Conservation (phyloP, 2,329 filamentous ascomycete genomes). For the Cucurbitaria berberidis region DNA sequence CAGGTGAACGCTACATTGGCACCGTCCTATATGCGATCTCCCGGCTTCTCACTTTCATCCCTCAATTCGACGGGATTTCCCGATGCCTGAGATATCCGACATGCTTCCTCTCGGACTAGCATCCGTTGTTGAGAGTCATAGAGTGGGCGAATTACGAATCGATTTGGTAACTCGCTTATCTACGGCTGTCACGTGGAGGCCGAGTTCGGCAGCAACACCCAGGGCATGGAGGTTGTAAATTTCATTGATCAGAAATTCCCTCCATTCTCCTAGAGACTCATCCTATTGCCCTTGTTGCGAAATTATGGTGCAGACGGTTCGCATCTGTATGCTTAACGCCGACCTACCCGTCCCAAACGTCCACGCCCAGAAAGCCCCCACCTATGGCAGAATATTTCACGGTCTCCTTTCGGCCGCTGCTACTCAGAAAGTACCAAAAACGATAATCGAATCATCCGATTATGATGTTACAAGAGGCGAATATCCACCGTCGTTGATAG, state of each 20-base stretch:
- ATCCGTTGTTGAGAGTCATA: not conserved
- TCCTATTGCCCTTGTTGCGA: not conserved
- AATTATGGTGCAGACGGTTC: constrained; percentile 9
- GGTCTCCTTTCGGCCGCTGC: constrained; percentile 28
- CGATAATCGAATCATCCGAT: constrained; percentile 36
- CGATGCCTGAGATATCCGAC: not conserved
- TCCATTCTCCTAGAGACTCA: not conserved
- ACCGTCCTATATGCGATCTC: too few relatives aligned
- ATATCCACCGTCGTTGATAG: constrained; percentile 40
- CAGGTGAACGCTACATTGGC: too few relatives aligned
- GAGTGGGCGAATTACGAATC: not conserved
- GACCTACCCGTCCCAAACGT: constrained; percentile 38
- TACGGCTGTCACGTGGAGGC: constrained; percentile 5
- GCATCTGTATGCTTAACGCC: constrained; percentile 38
- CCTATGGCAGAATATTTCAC: constrained; percentile 42
- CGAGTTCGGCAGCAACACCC: constrained; percentile 3
- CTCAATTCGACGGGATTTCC: not conserved
- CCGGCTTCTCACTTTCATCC: not conserved
- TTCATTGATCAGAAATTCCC: not conserved
- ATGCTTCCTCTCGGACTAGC: not conserved
- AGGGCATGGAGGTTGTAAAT: not conserved
- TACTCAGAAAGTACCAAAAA: constrained; percentile 7
- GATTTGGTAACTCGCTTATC: constrained; percentile 9
- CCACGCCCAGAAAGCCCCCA: constrained; percentile 17
- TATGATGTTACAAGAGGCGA: constrained; percentile 47